Conservation (phyloP, 192 early-diverging fungal species). For the Physocladia obscura region DNA sequence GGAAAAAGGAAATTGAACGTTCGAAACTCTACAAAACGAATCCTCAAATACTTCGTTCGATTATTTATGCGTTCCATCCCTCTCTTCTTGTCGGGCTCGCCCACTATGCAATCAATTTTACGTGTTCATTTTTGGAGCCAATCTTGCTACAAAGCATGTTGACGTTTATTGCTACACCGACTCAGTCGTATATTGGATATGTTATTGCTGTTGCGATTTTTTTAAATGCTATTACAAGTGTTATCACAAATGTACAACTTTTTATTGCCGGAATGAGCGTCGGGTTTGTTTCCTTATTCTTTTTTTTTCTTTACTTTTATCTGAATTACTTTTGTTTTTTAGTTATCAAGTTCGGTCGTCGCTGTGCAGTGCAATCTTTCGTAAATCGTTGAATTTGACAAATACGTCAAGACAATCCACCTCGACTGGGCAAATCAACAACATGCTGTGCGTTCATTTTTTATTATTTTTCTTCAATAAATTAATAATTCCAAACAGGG, state of each 20-base stretch:
- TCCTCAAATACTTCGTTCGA: conserved; percentile 10
- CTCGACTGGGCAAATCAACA: conserved; percentile 30
- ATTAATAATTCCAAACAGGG: background rate
- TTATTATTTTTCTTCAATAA: background rate
- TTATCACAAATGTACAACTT: conserved; percentile 18
- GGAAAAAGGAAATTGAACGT: conserved; percentile 6
- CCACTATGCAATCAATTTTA: conserved; percentile 17
- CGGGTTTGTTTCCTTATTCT: conserved; percentile 10
- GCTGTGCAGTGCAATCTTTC: conserved; percentile 18
- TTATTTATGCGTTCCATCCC: conserved; percentile 16
- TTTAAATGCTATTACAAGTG: background rate
- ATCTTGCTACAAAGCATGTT: conserved; percentile 12
- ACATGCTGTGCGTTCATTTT: conserved; percentile 6
- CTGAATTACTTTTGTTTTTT: background rate
- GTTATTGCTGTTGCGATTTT: conserved; percentile 16
- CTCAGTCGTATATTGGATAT: conserved; percentile 19
- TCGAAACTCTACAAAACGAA: background rate
- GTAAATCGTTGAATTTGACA: conserved; percentile 19
- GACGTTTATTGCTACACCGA: background rate
- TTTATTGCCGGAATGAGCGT: conserved; percentile 19
- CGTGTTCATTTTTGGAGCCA: conserved; percentile 22
- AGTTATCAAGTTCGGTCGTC: conserved; percentile 33
- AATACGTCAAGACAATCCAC: conserved; percentile 17
- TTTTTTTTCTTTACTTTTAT: background rate
- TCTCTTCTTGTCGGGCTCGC: background rate